Evolutionary conservation across 169 alveolate species (phyloP), one percentile per base, ranked within the genome.

Genomic region (Cryptosporidium andersoni): DNA sequence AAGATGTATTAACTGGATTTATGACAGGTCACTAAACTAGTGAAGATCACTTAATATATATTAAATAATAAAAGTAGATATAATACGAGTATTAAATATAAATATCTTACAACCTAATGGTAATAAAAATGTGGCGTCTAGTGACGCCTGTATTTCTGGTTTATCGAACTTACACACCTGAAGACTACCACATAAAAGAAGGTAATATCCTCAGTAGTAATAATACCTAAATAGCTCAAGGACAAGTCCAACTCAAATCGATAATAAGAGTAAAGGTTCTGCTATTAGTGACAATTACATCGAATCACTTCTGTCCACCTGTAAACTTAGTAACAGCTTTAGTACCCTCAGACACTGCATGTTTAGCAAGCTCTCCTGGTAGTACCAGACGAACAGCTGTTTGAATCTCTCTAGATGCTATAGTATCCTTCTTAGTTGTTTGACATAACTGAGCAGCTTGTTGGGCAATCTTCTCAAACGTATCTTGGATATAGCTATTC

Each of bases 361-460:
- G 99, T 95, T 97, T 97, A 64, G 99, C 98, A 82, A 98, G 96
- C 91, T 98, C 99, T 37, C 99, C 99, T n/a, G 99, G 99, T 60
- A 98, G 97, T 56, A 98, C 97, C 66, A 98, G 95, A 89, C 99
- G 97, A 91, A 97, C 99, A 64, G 99, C 99, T 34, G 99, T 97
- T 93, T 98, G 99, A 91, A 98, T 95, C 89, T 98, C 99, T 66
- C 98, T 96, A 81, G 98, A 93, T 91, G 98, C 94, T 91, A 97
- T 96, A 53, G 99, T 97, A 82, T 96, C 96, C 92, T 96, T 97
- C 91, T 95, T 95, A 92, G 95, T 97, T 90, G 95, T 95, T 88
- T 97, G 95, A 90, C 97, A 95, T 64, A 97, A 95, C 88, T 95
- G 94, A 65, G 98, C 95, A 39, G 99, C 98, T 90, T 97, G 98